Percentiles rank a stretch among this genome's conserved stretches.
Evolutionary conservation across 176 grass and related monocot genomes (phyloP).

Genomic region (Calamus simplicifolius): DNA sequence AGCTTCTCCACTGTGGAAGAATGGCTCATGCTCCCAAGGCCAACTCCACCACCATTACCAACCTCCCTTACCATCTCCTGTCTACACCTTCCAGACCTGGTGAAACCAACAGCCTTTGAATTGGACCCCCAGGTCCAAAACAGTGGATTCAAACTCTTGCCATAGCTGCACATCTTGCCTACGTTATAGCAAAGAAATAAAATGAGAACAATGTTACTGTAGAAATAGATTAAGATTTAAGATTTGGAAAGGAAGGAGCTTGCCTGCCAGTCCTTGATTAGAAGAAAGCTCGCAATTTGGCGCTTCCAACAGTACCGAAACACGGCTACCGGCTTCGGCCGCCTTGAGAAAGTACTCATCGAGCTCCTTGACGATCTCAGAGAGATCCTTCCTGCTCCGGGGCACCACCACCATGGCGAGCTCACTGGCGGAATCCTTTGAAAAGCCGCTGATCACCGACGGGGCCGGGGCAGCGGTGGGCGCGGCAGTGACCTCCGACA

Average conservation of each 20-base stretch:
- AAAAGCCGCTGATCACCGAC: conserved; percentile 49
- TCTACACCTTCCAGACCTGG: conserved; percentile 32
- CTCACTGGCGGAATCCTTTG: conserved; percentile 64
- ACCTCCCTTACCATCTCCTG: conserved; percentile 12
- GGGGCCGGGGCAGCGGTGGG: conserved; percentile 36
- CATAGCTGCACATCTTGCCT: conserved; percentile 70
- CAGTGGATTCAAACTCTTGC: conserved; percentile 73
- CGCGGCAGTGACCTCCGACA: conserved; percentile 9
- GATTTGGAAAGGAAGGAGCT: not conserved
- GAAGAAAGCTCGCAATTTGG: conserved; percentile 58
- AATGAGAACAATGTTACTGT: too few relatives aligned
- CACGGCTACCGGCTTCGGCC: conserved; percentile 61
- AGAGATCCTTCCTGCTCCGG: conserved; percentile 65
- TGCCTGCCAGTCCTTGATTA: conserved; percentile 40
- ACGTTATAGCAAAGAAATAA: not conserved
- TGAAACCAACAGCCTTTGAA: conserved; percentile 27
- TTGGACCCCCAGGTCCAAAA: conserved; percentile 41
- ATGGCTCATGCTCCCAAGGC: conserved; percentile 46
- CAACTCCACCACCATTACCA: conserved; percentile 28
- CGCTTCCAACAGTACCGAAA: conserved; percentile 68
- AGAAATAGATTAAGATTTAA: too few relatives aligned
- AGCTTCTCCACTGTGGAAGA: conserved; percentile 93
- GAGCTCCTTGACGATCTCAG: conserved; percentile 86
- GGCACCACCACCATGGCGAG: conserved; percentile 72
- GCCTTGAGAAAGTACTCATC: conserved; percentile 99